Evolutionary conservation across 2,329 filamentous ascomycete species (phyloP), one percentile per base, ranked within the genome.

Genomic region (Fusarium luffae): DNA sequence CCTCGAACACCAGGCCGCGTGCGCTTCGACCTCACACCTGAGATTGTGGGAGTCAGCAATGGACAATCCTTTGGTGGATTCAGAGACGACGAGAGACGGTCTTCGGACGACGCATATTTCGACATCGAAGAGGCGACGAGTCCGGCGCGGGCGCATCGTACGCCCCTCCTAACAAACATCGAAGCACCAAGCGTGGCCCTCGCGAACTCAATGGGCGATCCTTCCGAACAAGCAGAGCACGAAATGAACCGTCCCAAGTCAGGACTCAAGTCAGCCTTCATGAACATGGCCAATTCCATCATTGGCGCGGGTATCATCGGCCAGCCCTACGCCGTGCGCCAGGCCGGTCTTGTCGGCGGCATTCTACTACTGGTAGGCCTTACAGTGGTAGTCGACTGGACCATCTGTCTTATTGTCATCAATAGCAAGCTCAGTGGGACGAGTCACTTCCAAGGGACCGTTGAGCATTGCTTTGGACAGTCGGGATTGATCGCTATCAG

Each of bases 271-370:
- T 93, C 92, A 78, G 95, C 96, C 5, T 98, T 99, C 74, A 97
- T 98, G 94, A 99, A 99, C 82, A 99, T 99, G 96, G 95, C 96
- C 68, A 99, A 99, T 83, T 97, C 93, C 75, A 99, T 99, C 79
- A 98, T 99, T 72, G 90, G 89, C 41, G 90, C 89, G 4, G 89
- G 89, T 54, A 91, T 91, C 79, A 91, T 91, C 75, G 89, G 93
- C 5, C 96, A 99, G 81, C 94, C 96, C 14, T 99, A 98, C 81
- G 96, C 96, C n/a, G 91, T 99, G 77, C 89, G 89, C 62, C 94
- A 98, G 82, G 96, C 96, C 10, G 96, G 96, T 9, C 86, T 99
- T 74, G 79, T 93, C 18, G 91, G 92, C 40, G 96, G 96, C 28
- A 85, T 95, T 8, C 75, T 93, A 48, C 86, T 99, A 59, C 87